These are phyloP conservation scores for Hura crepitans DNA, from an alignment of 441 rosid species.

Conservation along the genomic window DNA sequence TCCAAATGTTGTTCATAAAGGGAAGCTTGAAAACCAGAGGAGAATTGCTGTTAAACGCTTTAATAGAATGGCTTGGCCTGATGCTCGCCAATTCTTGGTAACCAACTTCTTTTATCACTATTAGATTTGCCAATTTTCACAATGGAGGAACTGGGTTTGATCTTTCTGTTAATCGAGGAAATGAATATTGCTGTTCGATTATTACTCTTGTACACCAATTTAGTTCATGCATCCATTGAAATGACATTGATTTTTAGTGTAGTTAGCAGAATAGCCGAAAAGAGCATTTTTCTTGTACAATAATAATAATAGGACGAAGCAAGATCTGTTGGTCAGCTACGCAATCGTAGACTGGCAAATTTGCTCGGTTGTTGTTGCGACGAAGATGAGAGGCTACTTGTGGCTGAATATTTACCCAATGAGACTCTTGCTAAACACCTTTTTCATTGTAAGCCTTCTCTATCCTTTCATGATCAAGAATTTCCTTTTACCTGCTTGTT, in stretches of 20 bases:
- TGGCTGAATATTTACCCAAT: conserved; percentile 50
- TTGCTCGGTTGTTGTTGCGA: conserved; percentile 49
- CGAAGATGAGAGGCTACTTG: conserved; percentile 51
- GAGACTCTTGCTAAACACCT: conserved; percentile 55
- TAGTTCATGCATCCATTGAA: background rate
- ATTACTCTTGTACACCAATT: background rate
- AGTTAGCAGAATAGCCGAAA: no score
- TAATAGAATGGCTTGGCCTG: conserved; percentile 49
- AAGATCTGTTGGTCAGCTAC: conserved; percentile 45
- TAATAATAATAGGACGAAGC: conserved; percentile 45
- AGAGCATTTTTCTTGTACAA: conserved; percentile 5
- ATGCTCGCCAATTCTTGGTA: conserved; percentile 49
- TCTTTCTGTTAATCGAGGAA: background rate
- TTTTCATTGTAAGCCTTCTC: conserved; percentile 46
- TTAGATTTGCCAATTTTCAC: no score
- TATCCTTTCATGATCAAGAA: background rate
- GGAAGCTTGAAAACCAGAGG: conserved; percentile 39
- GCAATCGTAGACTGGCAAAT: conserved; percentile 40
- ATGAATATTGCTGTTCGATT: conserved; percentile 1
- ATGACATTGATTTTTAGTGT: background rate
- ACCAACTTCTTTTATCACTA: conserved; percentile 13
- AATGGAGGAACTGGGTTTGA: no score
- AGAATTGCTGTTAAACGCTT: conserved; percentile 44
- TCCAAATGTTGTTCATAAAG: conserved; percentile 47
- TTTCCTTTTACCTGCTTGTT: no score